A percentile compares a stretch with the other conserved stretches of the same genome.
Conservation (phyloP, 805 yeast genomes). For the Diddensiella caesifluorescens region DNA sequence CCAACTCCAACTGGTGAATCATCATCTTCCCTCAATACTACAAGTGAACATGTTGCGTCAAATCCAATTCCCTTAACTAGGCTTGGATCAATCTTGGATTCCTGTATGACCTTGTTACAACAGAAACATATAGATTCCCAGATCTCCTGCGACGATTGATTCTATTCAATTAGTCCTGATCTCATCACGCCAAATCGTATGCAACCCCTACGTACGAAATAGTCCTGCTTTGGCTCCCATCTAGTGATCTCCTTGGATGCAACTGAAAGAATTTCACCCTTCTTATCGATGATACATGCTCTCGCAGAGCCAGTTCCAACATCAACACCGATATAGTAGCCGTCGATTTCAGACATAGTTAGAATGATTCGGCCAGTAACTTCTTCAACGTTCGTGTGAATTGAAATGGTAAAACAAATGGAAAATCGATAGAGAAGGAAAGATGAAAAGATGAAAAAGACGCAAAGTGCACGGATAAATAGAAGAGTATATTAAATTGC, state of each 20-base stretch:
- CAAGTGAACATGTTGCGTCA: conserved; percentile 96
- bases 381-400: too few relatives aligned
- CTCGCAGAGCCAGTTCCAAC: conserved; percentile 98
- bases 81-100: conserved; percentile 63
- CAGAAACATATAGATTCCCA: conserved; percentile 83
- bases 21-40: conserved; percentile 60
- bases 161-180: conserved; percentile 34
- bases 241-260: conserved; percentile 75
- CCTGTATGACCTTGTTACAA: conserved; percentile 67
- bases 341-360: not conserved
- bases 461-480: too few relatives aligned
- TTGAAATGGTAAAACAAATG: too few relatives aligned
- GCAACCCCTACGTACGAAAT: conserved; percentile 34
- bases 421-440: too few relatives aligned
- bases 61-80: conserved; percentile 84
- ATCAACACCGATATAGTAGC: conserved; percentile 74
- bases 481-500: too few relatives aligned
- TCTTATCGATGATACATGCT: conserved; percentile 82
- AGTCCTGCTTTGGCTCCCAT: conserved; percentile 41
- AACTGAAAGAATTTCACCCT: conserved; percentile 68
- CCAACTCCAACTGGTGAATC: conserved; percentile 84
- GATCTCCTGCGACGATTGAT: conserved; percentile 82
- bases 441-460: too few relatives aligned
- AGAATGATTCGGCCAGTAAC: too few relatives aligned
- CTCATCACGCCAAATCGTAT: not conserved